Evolutionary conservation across 2,329 filamentous ascomycete species (phyloP).

Genomic region (Aspergillus fischeri): DNA sequence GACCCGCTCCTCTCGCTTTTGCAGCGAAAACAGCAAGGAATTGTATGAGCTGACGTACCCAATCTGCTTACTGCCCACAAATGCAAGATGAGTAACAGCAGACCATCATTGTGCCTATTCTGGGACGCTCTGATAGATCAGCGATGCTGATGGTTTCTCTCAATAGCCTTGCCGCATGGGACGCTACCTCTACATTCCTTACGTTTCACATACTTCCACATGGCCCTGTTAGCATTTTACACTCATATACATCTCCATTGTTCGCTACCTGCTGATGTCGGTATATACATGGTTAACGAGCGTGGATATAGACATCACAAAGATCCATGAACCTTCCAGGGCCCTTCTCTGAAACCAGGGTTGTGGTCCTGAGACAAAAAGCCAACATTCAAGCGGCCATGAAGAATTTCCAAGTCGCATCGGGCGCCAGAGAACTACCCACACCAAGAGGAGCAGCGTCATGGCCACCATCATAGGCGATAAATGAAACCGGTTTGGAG

Average conservation of each 20-base stretch:
- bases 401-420: conserved; percentile 15
- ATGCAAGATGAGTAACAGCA: too few relatives aligned
- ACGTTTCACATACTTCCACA: too few relatives aligned
- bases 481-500: conserved; percentile 11
- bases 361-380: not conserved
- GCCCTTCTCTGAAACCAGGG: not conserved
- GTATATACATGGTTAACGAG: not conserved
- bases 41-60: too few relatives aligned
- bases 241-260: not conserved
- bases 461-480: conserved; percentile 14
- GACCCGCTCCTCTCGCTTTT: too few relatives aligned
- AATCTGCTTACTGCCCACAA: too few relatives aligned
- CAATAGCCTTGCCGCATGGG: too few relatives aligned
- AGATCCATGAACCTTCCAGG: not conserved
- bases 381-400: conserved; percentile 2
- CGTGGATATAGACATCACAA: not conserved
- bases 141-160: too few relatives aligned
- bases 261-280: not conserved
- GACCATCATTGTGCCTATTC: too few relatives aligned
- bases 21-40: too few relatives aligned
- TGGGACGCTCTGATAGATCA: too few relatives aligned
- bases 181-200: not conserved
- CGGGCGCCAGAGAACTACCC: conserved; percentile 9
- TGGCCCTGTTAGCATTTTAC: not conserved
- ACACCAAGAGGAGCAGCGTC: conserved; percentile 11